These are phyloP conservation scores for Venturia nashicola DNA, from an alignment of 2,329 filamentous ascomycete genomes.

Conservation along the genomic window DNA sequence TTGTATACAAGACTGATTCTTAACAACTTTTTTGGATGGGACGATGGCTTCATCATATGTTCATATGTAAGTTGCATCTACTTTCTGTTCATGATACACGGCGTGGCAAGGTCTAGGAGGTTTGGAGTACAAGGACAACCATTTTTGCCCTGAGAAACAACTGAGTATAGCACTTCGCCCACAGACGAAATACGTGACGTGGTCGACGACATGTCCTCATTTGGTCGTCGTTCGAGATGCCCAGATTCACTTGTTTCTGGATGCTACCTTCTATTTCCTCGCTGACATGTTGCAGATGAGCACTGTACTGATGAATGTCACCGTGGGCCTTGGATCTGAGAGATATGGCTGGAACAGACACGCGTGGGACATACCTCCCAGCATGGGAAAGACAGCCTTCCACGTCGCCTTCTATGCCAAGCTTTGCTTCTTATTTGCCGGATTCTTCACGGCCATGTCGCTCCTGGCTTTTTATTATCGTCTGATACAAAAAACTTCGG, in stretches of 20 bases:
- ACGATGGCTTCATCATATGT: slow-evolving; percentile 11
- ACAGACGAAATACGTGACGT: too few relatives aligned
- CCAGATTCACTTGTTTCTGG: neutral
- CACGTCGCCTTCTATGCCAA: slow-evolving; percentile 6
- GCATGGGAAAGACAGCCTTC: neutral
- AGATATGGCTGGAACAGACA: slow-evolving; percentile 3
- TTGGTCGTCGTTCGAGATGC: neutral
- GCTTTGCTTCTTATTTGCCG: slow-evolving; percentile 3
- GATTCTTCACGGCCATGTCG: neutral
- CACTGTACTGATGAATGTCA: neutral
- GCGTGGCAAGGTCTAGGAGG: too few relatives aligned
- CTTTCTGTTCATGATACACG: neutral
- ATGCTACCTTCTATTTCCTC: neutral
- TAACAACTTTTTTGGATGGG: slow-evolving; percentile 8
- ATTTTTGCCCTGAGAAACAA: too few relatives aligned
- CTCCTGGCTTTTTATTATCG: slow-evolving; percentile 10
- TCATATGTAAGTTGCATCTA: slow-evolving; percentile 3
- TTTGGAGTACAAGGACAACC: too few relatives aligned
- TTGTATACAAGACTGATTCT: slow-evolving; percentile 8
- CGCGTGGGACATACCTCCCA: slow-evolving; percentile 5
- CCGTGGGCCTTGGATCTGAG: neutral
- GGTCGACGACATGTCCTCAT: too few relatives aligned
- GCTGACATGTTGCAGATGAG: neutral
- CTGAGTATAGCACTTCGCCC: too few relatives aligned
- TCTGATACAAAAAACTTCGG: neutral